Evolutionary conservation across 1,139 yeast genomes (phyloP), one percentile per base, ranked within the genome.

Genomic region (Candida albicans): DNA sequence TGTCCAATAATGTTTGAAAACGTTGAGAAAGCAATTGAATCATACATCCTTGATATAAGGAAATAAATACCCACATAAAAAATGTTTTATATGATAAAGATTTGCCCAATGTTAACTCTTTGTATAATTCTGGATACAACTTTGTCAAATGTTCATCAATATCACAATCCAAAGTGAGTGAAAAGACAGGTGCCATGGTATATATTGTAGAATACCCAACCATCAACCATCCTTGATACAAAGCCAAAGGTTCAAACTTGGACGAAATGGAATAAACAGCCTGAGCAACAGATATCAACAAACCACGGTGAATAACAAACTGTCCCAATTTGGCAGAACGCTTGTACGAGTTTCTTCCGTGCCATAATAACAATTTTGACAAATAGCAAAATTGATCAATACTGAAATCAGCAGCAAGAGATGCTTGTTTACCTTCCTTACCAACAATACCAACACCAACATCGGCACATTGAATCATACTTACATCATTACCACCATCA

Each of bases 371-470:
- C 44, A 95, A 74, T 56, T 89, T 89, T 37, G 95, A 87, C 49
- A 95, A 67, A 62, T 88, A 89, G 58, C 95, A 88, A 62, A 95
- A 95, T 64, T 91, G 96, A 34, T 90, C 86, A 43, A 95, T 82
- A 31, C 96, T 88, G 64, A 91, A 95, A 65, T 95, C 99, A 0
- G 99, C 99, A 2, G 98, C 96, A 43, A 95, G 70, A 0, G 97
- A 89, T 0, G 99, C 99, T 62, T 95, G 99, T 53, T 85, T 85
- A 26, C 99, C 99, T 64, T 95, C 99, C 61, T 95, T 95, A 34
- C 99, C 99, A 24, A 93, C 99, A 54, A 95, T 93, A 43, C 99
- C 99, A 33, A 95, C 96, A 45, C 99, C 99, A 9, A 95, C 96
- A 68, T 95, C 96, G 0, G 99, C 99, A 55, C 95, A 87, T 66